A percentile compares a stretch with the other conserved stretches of the same genome.
These are phyloP conservation scores for Yamadazyma pseudoaaseri DNA, from an alignment of 1,139 yeast genomes.

Conservation along the genomic window DNA sequence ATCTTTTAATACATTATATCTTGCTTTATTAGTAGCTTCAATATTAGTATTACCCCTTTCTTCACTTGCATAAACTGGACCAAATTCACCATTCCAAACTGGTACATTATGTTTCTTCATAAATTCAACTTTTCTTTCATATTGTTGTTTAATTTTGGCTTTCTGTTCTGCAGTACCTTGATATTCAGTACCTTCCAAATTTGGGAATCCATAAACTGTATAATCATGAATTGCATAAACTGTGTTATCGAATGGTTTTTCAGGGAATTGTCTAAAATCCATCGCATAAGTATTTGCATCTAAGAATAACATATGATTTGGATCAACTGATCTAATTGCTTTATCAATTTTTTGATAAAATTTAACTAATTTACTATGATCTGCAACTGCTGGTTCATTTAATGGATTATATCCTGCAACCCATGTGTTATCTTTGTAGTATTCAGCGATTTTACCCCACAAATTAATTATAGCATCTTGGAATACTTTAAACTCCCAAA, in stretches of 20 bases:
- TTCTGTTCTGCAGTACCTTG: conserved; percentile 30
- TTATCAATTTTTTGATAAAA: conserved; percentile 34
- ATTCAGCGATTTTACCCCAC: conserved; percentile 40
- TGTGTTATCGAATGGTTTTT: conserved; percentile 32
- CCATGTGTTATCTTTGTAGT: conserved; percentile 42
- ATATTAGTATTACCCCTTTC: conserved; percentile 38
- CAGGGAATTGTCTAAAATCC: conserved; percentile 46
- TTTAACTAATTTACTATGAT: conserved; percentile 34
- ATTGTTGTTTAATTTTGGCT: conserved; percentile 30
- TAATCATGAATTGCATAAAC: conserved; percentile 51
- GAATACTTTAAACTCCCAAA: conserved; percentile 46
- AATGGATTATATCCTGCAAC: conserved; percentile 50
- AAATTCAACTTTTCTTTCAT: conserved; percentile 40
- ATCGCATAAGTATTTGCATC: conserved; percentile 49
- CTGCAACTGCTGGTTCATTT: conserved; percentile 45
- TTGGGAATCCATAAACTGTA: conserved; percentile 40
- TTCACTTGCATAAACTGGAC: conserved; percentile 45
- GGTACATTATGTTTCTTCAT: conserved; percentile 38
- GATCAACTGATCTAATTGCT: conserved; percentile 37
- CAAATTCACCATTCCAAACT: conserved; percentile 54
- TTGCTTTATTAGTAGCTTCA: conserved; percentile 31
- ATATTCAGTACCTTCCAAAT: conserved; percentile 27
- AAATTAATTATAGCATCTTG: conserved; percentile 41
- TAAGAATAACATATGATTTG: conserved; percentile 42
- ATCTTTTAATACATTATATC: conserved; percentile 40